Conservation (phyloP, 352 stramenopile species). For the Pythium phragmitis region DNA sequence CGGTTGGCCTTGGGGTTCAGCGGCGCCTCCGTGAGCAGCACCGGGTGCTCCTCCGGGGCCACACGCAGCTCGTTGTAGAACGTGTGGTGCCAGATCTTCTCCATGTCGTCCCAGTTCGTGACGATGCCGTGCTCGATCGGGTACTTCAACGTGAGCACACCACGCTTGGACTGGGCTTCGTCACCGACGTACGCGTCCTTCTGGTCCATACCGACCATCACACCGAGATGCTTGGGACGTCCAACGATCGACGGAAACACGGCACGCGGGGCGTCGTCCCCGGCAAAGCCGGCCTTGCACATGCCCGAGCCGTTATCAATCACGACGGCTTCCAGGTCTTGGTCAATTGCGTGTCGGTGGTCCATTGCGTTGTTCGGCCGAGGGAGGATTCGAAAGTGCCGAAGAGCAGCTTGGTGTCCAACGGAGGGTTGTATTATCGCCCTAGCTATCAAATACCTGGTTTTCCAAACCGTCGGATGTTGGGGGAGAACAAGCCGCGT, state of each 20-base stretch:
- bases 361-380: too few relatives aligned
- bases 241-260: constrained; percentile 41
- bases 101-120: constrained; percentile 83
- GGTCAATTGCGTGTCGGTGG: too few relatives aligned
- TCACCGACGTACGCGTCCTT: constrained; percentile 54
- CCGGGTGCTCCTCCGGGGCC: constrained; percentile 36
- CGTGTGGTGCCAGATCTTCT: constrained; percentile 84
- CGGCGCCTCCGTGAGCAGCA: too few relatives aligned
- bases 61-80: constrained; percentile 77
- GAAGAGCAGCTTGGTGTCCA: too few relatives aligned
- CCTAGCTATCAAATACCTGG: too few relatives aligned
- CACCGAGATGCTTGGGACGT: too few relatives aligned
- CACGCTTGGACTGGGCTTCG: too few relatives aligned
- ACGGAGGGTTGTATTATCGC: too few relatives aligned
- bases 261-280: constrained; percentile 78
- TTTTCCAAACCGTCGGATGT: too few relatives aligned
- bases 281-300: constrained; percentile 81
- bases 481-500: too few relatives aligned
- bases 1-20: constrained; percentile 6
- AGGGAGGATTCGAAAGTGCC: too few relatives aligned
- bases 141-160: constrained; percentile 38
- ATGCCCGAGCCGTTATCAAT: constrained; percentile 84
- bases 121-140: constrained; percentile 80
- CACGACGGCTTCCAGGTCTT: constrained; percentile 27
- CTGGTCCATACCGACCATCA: constrained; percentile 5